Evolutionary conservation across 129 eudicot species (phyloP).

Genomic region (Pittosporum tobira): DNA sequence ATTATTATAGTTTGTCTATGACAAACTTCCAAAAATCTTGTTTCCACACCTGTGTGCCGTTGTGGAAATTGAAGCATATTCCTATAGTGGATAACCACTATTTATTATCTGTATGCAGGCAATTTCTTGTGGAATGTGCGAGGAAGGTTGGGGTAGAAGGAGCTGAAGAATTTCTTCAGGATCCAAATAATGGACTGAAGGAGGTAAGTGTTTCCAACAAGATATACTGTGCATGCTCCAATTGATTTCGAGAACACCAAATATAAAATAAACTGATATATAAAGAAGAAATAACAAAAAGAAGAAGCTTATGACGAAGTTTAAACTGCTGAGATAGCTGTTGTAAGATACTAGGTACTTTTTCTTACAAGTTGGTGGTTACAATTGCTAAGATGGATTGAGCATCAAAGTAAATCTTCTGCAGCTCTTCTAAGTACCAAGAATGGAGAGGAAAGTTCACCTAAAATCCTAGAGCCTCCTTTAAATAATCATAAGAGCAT

Average conservation of each 20-base stretch:
- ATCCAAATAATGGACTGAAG: slow-evolving; percentile 66
- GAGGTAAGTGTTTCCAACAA: slow-evolving; percentile 44
- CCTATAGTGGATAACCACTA: too few species aligned
- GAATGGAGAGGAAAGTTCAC: too few species aligned
- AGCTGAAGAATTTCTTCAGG: slow-evolving; percentile 77
- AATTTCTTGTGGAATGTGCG: slow-evolving; percentile 72
- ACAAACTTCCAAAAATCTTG: too few species aligned
- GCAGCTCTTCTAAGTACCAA: too few species aligned
- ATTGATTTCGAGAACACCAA: background rate
- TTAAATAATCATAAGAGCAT: too few species aligned
- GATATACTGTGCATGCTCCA: background rate
- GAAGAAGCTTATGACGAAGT: background rate
- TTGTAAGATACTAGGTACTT: background rate
- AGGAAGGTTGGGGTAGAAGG: slow-evolving; percentile 82
- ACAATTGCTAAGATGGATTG: too few species aligned
- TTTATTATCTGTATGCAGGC: slow-evolving; percentile 34
- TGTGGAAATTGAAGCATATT: too few species aligned
- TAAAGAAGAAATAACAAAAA: too few species aligned
- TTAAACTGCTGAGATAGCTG: background rate
- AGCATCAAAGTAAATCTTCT: too few species aligned
- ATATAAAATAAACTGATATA: background rate
- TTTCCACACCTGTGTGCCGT: too few species aligned
- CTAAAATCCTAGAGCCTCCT: too few species aligned
- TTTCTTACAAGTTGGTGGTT: background rate
- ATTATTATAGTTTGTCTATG: too few species aligned